phyloP scores from a whole-genome alignment of 78 protist genomes.

The Protostelium mycophagum region DNA sequence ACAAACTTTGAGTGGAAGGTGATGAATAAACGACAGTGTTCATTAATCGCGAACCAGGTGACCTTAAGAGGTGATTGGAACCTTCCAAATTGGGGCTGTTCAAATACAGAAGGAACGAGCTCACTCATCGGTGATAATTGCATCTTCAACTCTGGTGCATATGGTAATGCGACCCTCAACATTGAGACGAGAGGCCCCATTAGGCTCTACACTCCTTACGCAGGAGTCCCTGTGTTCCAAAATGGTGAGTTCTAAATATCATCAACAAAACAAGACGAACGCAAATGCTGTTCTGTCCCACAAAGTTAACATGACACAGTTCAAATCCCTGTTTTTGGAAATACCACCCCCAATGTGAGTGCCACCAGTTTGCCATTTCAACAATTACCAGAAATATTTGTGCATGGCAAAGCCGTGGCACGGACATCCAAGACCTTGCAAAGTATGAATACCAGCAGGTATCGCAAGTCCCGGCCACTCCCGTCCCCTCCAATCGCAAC shows the following conservation, averaged over 20 bases:
- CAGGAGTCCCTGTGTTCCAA: neutral
- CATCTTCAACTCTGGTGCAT: neutral
- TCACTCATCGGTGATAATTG: neutral
- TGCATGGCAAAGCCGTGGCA: no score
- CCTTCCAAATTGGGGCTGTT: neutral
- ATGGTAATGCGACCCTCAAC: neutral
- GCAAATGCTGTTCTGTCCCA: no score
- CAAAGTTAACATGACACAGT: no score
- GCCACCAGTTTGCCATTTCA: neutral
- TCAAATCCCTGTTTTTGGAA: neutral
- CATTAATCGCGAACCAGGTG: neutral
- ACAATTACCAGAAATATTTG: no score
- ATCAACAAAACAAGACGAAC: no score
- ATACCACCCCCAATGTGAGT: neutral
- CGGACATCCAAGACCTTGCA: no score
- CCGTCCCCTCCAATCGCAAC: neutral
- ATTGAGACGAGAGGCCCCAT: neutral
- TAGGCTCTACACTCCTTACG: neutral
- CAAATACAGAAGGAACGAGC: neutral
- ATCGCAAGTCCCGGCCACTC: neutral
- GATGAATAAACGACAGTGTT: neutral
- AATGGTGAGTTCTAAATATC: no score
- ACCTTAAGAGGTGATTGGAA: neutral
- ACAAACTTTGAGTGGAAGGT: neutral
- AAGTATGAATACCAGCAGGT: no score